phyloP scores from a whole-genome alignment of 1,284 basidiomycete genomes.

The Phylloboletellus chloephorus region DNA sequence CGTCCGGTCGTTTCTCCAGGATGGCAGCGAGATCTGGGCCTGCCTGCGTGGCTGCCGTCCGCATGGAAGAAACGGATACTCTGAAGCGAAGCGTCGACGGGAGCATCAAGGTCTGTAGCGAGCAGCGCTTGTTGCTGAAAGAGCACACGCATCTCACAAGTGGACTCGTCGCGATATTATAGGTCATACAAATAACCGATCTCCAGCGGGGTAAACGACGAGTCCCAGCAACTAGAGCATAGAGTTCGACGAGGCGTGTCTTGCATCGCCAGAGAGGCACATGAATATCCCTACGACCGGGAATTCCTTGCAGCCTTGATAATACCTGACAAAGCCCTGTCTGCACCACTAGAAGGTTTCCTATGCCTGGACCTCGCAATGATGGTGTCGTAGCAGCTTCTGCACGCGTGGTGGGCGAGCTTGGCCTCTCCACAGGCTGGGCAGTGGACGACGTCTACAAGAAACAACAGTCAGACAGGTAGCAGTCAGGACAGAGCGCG shows the following conservation, averaged over 20 bases:
- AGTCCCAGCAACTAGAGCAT: constrained; percentile 3
- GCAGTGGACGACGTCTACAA: constrained; percentile 83
- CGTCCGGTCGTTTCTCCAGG: constrained; percentile 67
- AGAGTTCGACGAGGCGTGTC: not conserved
- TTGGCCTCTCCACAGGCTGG: constrained; percentile 88
- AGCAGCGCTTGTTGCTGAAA: not conserved
- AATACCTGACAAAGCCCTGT: not conserved
- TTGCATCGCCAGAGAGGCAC: constrained; percentile 5
- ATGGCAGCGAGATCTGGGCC: constrained; percentile 42
- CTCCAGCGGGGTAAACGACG: not conserved
- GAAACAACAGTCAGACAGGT: constrained; percentile 10
- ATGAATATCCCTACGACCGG: constrained; percentile 1
- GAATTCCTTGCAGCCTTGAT: constrained; percentile 3
- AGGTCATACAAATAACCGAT: not conserved
- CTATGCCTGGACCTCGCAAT: constrained; percentile 59
- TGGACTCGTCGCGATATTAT: not conserved
- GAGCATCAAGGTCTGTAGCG: constrained; percentile 14
- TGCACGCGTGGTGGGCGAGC: constrained; percentile 86
- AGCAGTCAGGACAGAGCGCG: not conserved
- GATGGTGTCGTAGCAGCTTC: constrained; percentile 78
- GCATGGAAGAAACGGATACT: constrained; percentile 4
- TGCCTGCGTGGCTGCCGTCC: constrained; percentile 39
- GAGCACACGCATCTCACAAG: constrained; percentile 2
- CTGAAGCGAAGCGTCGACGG: constrained; percentile 12
- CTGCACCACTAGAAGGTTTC: constrained; percentile 8